A percentile compares a stretch with the other conserved stretches of the same genome.
phyloP scores from a whole-genome alignment of 768 basidiomycete species.

The Calocybe indica region DNA sequence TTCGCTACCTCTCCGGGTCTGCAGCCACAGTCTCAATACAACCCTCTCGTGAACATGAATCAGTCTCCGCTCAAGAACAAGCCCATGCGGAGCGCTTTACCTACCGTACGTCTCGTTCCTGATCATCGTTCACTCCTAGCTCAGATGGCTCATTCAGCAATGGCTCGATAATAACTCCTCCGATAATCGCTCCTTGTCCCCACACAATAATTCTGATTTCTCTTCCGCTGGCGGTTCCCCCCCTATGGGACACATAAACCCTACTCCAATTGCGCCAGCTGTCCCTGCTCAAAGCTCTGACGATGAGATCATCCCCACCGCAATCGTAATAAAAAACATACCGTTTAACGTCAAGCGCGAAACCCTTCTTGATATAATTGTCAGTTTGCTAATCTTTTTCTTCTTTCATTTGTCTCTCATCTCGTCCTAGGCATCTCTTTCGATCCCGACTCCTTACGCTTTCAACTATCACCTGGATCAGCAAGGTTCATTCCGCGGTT shows the following conservation, averaged over 20 bases:
- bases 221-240: conserved; percentile 82
- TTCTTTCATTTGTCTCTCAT: background rate
- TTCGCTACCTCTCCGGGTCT: conserved; percentile 57
- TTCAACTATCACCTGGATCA: conserved; percentile 99
- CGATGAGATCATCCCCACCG: conserved; percentile 96
- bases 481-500: conserved; percentile 91
- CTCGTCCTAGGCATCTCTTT: conserved; percentile 66
- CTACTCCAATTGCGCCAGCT: conserved; percentile 40
- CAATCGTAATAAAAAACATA: conserved; percentile 99
- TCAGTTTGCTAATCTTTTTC: conserved; percentile 34
- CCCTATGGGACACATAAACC: conserved; percentile 43
- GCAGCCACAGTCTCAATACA: conserved; percentile 51
- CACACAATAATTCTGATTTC: conserved; percentile 84
- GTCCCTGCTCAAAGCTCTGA: conserved; percentile 52
- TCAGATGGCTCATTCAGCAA: conserved; percentile 47
- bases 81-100: conserved; percentile 63
- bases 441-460: conserved; percentile 95
- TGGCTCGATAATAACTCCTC: conserved; percentile 72
- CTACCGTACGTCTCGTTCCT: conserved; percentile 49
- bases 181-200: conserved; percentile 79
- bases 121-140: conserved; percentile 15
- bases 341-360: conserved; percentile 98
- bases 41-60: conserved; percentile 46
- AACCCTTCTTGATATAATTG: conserved; percentile 93
- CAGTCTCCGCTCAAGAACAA: conserved; percentile 76